Base-by-base conservation (phyloP, 2,329 filamentous ascomycete species). In the Dichotomopilus funicola region DNA sequence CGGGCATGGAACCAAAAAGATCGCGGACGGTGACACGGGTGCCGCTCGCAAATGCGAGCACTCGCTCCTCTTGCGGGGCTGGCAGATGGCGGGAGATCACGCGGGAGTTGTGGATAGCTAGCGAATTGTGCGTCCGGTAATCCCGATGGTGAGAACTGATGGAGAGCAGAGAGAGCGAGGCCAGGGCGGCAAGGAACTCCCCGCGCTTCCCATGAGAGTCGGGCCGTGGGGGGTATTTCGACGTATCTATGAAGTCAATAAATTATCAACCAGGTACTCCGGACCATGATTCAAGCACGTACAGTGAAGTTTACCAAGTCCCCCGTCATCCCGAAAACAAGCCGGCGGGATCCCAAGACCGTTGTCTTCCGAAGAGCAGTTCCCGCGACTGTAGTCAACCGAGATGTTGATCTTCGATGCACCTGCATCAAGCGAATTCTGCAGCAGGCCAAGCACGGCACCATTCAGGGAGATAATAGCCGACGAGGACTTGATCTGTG, bases 1-100 rank as follows among this genome's bases (percentile, higher is more conserved):
- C 92, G 0, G 92, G 91, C 82, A 96, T 89, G 56, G 85, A 87
- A 0, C 91, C 91, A 70, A 96, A 97, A 1, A 96, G 74, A 67
- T 96, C 86, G 54, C 85, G 82, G 5, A 95, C 86, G 0, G 78
- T 79, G 1, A 92, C 83, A 34, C 82, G 80, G 0, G 91, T 96
- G 4, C 92, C 92, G 72, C 89, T 83, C 19, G 74, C 68, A 54
- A 78, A 79, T 38, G 71, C 73, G 7, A 76, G 63, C 6, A 89
- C 64, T 48, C 78, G 74, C 46, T 88, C 79, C 49, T 84, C 79
- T 6, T 76, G 69, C 9, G 78, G 74, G 5, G 83, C 80, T 5
- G 88, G 86, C 1, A 77, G 71, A 54, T 87, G 77, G 34, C 89
- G 81, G 48, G 81, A 75, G 37, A 95, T 71, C 4, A 84, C 68